Base-by-base conservation (phyloP, 192 early-diverging fungal species). In the Mortierella hygrophila region DNA sequence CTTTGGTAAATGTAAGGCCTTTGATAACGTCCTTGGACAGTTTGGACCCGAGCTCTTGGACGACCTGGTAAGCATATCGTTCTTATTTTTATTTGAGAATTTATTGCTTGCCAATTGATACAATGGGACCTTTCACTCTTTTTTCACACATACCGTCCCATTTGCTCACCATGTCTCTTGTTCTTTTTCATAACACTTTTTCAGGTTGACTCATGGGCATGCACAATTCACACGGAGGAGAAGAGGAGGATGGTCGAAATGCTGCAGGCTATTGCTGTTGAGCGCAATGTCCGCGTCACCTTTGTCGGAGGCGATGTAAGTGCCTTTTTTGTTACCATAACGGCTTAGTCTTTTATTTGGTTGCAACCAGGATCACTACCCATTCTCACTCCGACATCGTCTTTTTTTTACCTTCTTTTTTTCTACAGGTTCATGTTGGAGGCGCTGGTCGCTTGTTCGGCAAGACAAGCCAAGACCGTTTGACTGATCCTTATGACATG, bases 21-120 rank as follows among this genome's bases (percentile, higher is more conserved):
- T 80, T 91, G 82, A 84, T 80, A 84, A 86, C 37, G 88, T 94
- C 32, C 89, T 93, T 49, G 89, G 89, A 60, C 95, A 96, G 89
- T 96, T 96, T 74, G 95, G 96, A 81, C 94, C 95, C 21, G 96
- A 97, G 80, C 89, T 97, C 42, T 88, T 93, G 32, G 97, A 97
- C 85, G 97, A 97, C 78, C 89, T 97, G 92, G 94, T 83, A 83
- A 78, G 68, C 1, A 47, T 6, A 35, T 38, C 9, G 20, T 35
- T 73, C 7, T 37, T 29, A 55, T 4, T 74, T 20, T 70, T 52
- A 73, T 72, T 38, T 89, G 44, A 40, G 8, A 6, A 37, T 6
- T 44, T 80, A 69, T 60, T 42, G 71, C 74, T 52, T 26, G 57
- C 23, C 78, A 72, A 77, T 77, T n/a, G 83, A 77, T 47, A 77